Evolutionary conservation across 2,329 filamentous ascomycete species (phyloP).

Genomic region (Plectosphaerella sp.): DNA sequence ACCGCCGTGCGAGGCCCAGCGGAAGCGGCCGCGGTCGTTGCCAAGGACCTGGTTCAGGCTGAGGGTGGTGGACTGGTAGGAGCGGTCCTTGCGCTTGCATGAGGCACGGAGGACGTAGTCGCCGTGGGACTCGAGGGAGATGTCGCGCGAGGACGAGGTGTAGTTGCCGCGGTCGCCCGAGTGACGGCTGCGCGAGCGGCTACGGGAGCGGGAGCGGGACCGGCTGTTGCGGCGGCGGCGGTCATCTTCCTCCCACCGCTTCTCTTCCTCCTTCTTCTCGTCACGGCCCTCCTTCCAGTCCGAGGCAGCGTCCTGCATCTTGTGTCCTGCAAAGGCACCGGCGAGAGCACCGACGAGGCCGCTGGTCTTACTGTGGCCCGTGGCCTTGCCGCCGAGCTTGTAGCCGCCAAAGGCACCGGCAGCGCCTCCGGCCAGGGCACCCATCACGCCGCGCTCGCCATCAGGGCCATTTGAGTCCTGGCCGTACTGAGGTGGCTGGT

Average conservation of each 20-base stretch:
- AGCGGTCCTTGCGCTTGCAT: conserved; percentile 26
- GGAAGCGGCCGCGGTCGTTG: conserved; percentile 32
- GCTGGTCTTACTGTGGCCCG: conserved; percentile 27
- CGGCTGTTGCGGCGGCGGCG: conserved; percentile 2
- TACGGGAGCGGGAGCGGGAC: conserved; percentile 9
- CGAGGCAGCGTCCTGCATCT: conserved; percentile 31
- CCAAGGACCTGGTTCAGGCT: conserved; percentile 28
- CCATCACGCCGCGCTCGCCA: conserved; percentile 36
- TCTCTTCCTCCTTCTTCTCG: conserved; percentile 30
- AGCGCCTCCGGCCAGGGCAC: conserved; percentile 32
- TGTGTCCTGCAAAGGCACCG: conserved; percentile 36
- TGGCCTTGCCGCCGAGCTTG: conserved; percentile 32
- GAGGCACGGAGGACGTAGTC: conserved; percentile 28
- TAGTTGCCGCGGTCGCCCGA: conserved; percentile 24
- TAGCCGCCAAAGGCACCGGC: conserved; percentile 35
- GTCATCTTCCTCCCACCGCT: conserved; percentile 15
- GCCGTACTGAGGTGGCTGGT: conserved; percentile 5
- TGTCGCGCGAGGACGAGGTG: conserved; percentile 26
- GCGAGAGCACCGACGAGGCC: conserved; percentile 33
- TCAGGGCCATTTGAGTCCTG: conserved; percentile 16
- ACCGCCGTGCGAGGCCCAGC: conserved; percentile 20
- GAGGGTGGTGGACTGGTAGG: conserved; percentile 25
- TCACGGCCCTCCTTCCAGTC: conserved; percentile 34
- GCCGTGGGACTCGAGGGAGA: conserved; percentile 25
- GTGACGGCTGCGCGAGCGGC: conserved; percentile 3